Evolutionary conservation across 352 stramenopile species (phyloP).

Genomic region (Phytophthora multivora): DNA sequence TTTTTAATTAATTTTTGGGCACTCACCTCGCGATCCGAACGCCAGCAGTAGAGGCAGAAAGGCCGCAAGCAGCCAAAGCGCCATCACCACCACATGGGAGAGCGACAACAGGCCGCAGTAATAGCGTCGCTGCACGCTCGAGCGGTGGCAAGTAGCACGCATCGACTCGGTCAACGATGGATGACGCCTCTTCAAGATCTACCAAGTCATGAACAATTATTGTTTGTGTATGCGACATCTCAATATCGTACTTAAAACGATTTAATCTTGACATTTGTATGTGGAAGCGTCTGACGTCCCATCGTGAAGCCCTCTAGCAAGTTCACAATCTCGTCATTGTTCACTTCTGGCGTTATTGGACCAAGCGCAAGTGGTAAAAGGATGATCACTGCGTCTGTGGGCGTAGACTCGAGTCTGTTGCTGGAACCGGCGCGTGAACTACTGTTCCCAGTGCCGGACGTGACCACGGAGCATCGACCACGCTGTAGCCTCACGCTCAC

Average conservation of each 20-base stretch:
- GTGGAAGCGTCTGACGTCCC: background rate
- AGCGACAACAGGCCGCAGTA: constrained; percentile 58
- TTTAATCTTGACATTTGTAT: constrained; percentile 15
- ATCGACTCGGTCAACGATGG: constrained; percentile 28
- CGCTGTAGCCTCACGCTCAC: constrained; percentile 50
- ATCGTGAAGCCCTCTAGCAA: background rate
- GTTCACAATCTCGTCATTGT: constrained; percentile 16
- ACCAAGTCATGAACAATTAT: background rate
- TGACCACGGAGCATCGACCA: constrained; percentile 12
- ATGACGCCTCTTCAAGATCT: constrained; percentile 20
- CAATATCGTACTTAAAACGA: constrained; percentile 5
- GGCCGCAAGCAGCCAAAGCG: constrained; percentile 43
- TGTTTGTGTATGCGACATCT: background rate
- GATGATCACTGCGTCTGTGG: constrained; percentile 79
- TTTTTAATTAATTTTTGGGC: constrained; percentile 6
- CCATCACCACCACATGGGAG: constrained; percentile 50
- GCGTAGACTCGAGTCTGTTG: constrained; percentile 73
- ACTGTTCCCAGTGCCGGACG: constrained; percentile 38
- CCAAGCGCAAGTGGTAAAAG: background rate
- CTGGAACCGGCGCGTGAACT: constrained; percentile 70
- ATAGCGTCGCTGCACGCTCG: constrained; percentile 62
- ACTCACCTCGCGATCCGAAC: constrained; percentile 53
- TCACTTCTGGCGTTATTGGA: constrained; percentile 7
- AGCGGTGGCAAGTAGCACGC: constrained; percentile 51
- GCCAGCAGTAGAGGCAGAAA: constrained; percentile 65